Evolutionary conservation across 106 monocot genomes (phyloP).

Genomic region (Dioscorea alata): DNA sequence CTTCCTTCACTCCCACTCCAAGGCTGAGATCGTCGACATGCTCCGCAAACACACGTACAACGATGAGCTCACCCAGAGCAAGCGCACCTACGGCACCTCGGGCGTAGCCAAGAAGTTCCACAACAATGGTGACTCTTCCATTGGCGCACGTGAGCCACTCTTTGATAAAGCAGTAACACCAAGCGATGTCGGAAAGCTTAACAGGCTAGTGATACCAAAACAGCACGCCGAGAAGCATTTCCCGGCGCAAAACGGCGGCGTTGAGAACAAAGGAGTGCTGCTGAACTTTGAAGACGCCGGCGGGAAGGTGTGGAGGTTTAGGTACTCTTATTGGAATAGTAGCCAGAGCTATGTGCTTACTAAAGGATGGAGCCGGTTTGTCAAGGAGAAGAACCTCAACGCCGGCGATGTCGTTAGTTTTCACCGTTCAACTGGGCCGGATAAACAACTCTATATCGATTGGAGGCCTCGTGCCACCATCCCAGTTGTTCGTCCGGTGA

Average conservation of each 20-base stretch:
- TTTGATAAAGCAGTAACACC: slow-evolving; percentile 80
- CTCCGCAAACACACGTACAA: slow-evolving; percentile 82
- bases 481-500: neutral
- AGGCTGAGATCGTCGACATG: slow-evolving; percentile 90
- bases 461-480: slow-evolving; percentile 10
- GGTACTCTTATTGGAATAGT: slow-evolving; percentile 93
- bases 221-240: slow-evolving; percentile 88
- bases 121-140: neutral
- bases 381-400: slow-evolving; percentile 70
- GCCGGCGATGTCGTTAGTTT: slow-evolving; percentile 52
- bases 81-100: slow-evolving; percentile 3
- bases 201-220: slow-evolving; percentile 83
- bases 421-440: slow-evolving; percentile 17
- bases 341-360: slow-evolving; percentile 97
- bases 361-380: slow-evolving; percentile 90
- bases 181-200: slow-evolving; percentile 84
- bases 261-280: slow-evolving; percentile 22
- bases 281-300: slow-evolving; percentile 62
- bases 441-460: slow-evolving; percentile 39
- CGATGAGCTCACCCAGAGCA: slow-evolving; percentile 61
- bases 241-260: slow-evolving; percentile 28
- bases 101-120: slow-evolving; percentile 6
- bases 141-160: slow-evolving; percentile 25
- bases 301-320: slow-evolving; percentile 75
- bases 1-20: slow-evolving; percentile 61